Evolutionary conservation across 2,329 filamentous ascomycete genomes (phyloP).

Genomic region (Cordyceps farinosa): DNA sequence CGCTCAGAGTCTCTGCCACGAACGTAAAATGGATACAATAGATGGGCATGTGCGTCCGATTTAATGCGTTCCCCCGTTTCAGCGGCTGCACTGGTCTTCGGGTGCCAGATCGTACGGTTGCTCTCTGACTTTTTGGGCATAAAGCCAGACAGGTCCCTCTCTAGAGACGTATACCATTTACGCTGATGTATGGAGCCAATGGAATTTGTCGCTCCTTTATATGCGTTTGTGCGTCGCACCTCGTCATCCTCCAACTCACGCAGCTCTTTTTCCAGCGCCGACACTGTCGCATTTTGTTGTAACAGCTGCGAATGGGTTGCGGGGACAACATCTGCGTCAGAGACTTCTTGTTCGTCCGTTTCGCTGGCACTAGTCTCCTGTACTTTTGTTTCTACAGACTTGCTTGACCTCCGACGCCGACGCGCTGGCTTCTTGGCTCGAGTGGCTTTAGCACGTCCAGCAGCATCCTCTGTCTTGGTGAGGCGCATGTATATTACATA

Average conservation of each 20-base stretch:
- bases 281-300: conserved; percentile 21
- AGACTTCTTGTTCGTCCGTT: conserved; percentile 18
- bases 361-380: conserved; percentile 26
- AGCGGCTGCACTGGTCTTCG: neutral
- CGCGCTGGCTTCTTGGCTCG: neutral
- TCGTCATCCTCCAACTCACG: conserved; percentile 49
- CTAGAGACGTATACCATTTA: conserved; percentile 62
- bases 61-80: conserved; percentile 5
- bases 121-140: conserved; percentile 30
- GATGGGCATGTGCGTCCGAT: conserved; percentile 20
- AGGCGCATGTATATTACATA: conserved; percentile 57
- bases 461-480: conserved; percentile 40
- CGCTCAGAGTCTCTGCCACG: conserved; percentile 57
- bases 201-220: conserved; percentile 60
- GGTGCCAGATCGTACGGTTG: conserved; percentile 19
- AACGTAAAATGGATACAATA: conserved; percentile 59
- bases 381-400: neutral
- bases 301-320: conserved; percentile 10
- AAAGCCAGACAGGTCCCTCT: conserved; percentile 58
- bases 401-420: conserved; percentile 11
- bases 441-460: conserved; percentile 26
- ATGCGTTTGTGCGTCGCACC: conserved; percentile 60
- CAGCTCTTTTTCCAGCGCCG: conserved; percentile 39
- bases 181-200: conserved; percentile 66
- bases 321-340: conserved; percentile 23